Evolutionary conservation across 1,139 yeast genomes (phyloP).

Genomic region (Sugiyamaella neomexicana): DNA sequence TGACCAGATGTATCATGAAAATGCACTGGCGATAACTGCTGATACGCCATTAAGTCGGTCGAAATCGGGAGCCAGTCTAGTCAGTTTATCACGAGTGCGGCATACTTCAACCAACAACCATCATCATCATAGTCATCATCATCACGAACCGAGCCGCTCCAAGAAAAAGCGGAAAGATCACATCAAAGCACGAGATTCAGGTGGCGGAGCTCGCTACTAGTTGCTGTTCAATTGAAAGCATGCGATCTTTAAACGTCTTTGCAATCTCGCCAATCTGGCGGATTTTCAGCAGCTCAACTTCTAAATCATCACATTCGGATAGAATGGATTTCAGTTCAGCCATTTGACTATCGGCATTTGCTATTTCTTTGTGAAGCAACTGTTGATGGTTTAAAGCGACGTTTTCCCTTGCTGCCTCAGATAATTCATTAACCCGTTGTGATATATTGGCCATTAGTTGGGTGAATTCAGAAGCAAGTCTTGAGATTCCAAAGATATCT

Average conservation of each 20-base stretch:
- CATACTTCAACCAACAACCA: background rate
- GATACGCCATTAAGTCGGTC: conserved; percentile 1
- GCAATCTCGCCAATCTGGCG: conserved; percentile 61
- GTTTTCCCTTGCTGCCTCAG: conserved; percentile 31
- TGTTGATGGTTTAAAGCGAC: conserved; percentile 28
- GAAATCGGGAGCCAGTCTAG: conserved; percentile 6
- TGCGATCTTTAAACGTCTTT: conserved; percentile 44
- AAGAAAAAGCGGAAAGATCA: background rate
- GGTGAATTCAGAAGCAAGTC: conserved; percentile 13
- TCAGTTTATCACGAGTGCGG: conserved; percentile 1
- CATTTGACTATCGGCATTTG: conserved; percentile 47
- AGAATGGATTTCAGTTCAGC: conserved; percentile 47
- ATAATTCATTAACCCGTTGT: conserved; percentile 28
- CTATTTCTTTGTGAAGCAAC: conserved; percentile 27
- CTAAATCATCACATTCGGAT: conserved; percentile 55
- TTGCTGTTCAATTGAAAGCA: conserved; percentile 28
- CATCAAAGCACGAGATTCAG: background rate
- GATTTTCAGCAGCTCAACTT: conserved; percentile 62
- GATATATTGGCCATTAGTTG: conserved; percentile 24
- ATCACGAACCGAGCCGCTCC: background rate
- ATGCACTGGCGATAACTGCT: conserved; percentile 4
- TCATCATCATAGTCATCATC: background rate
- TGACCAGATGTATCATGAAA: background rate
- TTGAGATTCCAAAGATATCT: conserved; percentile 14
- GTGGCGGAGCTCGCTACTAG: conserved; percentile 4